Base-by-base conservation (phyloP, 139 green algal genomes). In the Chlamydomonas sphaeroides region DNA sequence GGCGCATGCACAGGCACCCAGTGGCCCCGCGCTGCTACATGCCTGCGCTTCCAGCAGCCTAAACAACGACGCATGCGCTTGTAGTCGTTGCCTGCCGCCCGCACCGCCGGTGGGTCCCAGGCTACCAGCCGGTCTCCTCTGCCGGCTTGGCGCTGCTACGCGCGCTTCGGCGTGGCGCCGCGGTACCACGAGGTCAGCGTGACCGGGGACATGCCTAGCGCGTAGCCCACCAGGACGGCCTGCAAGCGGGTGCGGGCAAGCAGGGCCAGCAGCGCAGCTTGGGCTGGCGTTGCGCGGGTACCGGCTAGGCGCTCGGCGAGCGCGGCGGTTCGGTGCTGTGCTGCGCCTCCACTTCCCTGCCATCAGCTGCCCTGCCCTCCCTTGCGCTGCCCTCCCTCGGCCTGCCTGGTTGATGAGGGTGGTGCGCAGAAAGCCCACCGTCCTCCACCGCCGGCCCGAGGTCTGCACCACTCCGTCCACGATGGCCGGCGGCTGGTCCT, bases 391-490 rank as follows among this genome's bases (percentile, higher is more conserved):
- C 57, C 25, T 65, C 28, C 26, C 26, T 23, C 11, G 1, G 2
- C 26, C 8, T n/a, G 14, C 73, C 73, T 80, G 73, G 79, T 90
- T 86, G 21, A 80, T 26, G 5, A 85, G 8, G 3, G 81, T 75
- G 21, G 76, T 92, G 18, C 72, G 42, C 39, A 88, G 65, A 39
- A 95, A 88, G 35, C 91, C 91, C 30, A 94, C 25, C 14, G 45
- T 36, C 41, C 84, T 30, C 88, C 91, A 95, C 15, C 88, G 78
- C 33, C 91, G 67, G 21, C 87, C 90, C 4, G 84, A 91, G 0
- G 91, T 94, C 18, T 36, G 0, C 2, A 95, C 33, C 3, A 86
- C 21, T 8, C 48, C 51, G 5, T 68, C 69, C 30, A 95, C 53
- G 20, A 95, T 88, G 0, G 71, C 76, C 17, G 91, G 91, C 3